Percentiles rank a stretch among this genome's conserved stretches.
Evolutionary conservation across 768 basidiomycete genomes (phyloP).

Genomic region (Tulasnella sp.): DNA sequence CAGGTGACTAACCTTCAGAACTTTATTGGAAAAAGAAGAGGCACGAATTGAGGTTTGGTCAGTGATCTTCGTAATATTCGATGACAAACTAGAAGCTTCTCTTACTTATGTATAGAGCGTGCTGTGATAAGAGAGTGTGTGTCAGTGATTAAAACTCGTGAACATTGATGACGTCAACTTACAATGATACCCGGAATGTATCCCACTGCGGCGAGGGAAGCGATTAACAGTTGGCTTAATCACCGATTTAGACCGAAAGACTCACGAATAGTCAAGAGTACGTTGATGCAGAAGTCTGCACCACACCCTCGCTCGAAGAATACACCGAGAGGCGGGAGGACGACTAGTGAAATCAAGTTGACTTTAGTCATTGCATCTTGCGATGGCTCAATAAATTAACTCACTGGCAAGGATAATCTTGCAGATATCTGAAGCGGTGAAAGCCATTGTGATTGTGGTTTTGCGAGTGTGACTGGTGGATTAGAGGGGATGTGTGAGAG

Average conservation of each 20-base stretch:
- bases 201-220: not conserved
- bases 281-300: slow-evolving; percentile 67
- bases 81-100: too few species aligned
- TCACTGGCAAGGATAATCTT: slow-evolving; percentile 36
- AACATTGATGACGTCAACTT: not conserved
- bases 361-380: not conserved
- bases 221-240: not conserved
- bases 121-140: not conserved
- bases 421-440: slow-evolving; percentile 63
- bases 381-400: not conserved
- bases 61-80: too few species aligned
- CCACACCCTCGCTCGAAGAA: slow-evolving; percentile 79
- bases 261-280: slow-evolving; percentile 35
- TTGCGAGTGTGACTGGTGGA: slow-evolving; percentile 14
- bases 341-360: slow-evolving; percentile 42
- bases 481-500: not conserved
- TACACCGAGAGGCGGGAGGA: slow-evolving; percentile 74
- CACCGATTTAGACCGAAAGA: not conserved
- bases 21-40: too few species aligned
- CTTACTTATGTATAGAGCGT: slow-evolving; percentile 14
- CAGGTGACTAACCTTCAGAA: too few species aligned
- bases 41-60: too few species aligned
- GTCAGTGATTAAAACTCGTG: not conserved
- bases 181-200: slow-evolving; percentile 15
- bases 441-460: slow-evolving; percentile 37